Conservation (phyloP, 2,329 filamentous ascomycete genomes). For the Pseudocercospora fijiensis region DNA sequence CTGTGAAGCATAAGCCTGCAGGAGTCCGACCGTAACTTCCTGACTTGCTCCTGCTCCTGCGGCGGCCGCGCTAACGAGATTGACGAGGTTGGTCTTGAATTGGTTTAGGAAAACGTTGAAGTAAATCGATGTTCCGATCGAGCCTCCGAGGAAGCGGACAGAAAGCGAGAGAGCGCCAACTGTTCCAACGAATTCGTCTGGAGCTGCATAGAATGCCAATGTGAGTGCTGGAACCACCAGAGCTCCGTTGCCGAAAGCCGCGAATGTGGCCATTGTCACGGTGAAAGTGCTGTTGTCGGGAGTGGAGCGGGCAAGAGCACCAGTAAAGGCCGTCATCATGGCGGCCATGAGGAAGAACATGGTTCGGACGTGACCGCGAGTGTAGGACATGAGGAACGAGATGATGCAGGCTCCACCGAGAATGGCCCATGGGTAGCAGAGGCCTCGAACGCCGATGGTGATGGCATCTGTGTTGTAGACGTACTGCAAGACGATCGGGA, state of each 20-base stretch:
- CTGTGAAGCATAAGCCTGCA: slow-evolving; percentile 23
- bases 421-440: slow-evolving; percentile 64
- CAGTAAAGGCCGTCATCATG: slow-evolving; percentile 61
- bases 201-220: slow-evolving; percentile 62
- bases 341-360: slow-evolving; percentile 59
- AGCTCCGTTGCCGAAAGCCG: slow-evolving; percentile 63
- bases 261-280: slow-evolving; percentile 57
- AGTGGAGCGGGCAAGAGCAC: slow-evolving; percentile 29
- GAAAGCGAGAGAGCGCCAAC: slow-evolving; percentile 65
- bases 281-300: slow-evolving; percentile 29
- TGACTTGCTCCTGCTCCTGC: slow-evolving; percentile 32
- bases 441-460: slow-evolving; percentile 60
- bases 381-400: slow-evolving; percentile 56
- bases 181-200: slow-evolving; percentile 67
- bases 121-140: slow-evolving; percentile 50
- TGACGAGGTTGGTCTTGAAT: slow-evolving; percentile 51
- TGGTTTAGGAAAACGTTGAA: slow-evolving; percentile 55
- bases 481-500: slow-evolving; percentile 63
- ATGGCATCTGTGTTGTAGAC: slow-evolving; percentile 64
- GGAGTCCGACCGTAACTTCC: slow-evolving; percentile 13
- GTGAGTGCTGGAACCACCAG: slow-evolving; percentile 66
- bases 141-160: slow-evolving; percentile 65
- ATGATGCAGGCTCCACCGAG: slow-evolving; percentile 60
- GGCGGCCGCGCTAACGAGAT: slow-evolving; percentile 48
- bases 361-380: slow-evolving; percentile 59